These are phyloP conservation scores for Prunella vulgaris DNA, from an alignment of 257 asterid species.

Conservation along the genomic window DNA sequence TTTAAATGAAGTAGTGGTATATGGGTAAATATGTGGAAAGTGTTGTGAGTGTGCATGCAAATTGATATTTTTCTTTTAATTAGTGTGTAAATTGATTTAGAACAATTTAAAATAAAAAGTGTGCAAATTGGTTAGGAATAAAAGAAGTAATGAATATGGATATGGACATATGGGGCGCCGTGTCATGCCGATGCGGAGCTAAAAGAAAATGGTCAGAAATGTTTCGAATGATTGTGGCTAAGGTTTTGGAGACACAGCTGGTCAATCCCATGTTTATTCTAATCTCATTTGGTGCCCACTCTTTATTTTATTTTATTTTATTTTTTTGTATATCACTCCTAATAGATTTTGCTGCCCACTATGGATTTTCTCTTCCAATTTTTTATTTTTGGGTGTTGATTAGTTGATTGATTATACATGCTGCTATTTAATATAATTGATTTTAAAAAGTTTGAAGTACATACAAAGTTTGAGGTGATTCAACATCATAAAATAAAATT, in stretches of 20 bases:
- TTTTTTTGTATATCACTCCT: too few species aligned
- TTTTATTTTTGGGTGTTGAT: not conserved
- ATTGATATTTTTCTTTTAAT: too few species aligned
- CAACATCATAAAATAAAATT: too few species aligned
- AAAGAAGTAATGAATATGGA: not conserved
- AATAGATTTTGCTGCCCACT: not conserved
- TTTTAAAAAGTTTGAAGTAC: not conserved
- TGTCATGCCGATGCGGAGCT: slow-evolving; percentile 18
- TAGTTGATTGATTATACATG: not conserved
- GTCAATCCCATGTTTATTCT: slow-evolving; percentile 23
- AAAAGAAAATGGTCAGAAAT: not conserved
- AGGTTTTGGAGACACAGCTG: slow-evolving; percentile 14
- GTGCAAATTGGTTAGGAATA: too few species aligned
- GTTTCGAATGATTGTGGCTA: slow-evolving; percentile 17
- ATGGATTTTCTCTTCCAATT: not conserved
- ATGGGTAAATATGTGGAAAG: too few species aligned
- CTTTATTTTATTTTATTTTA: too few species aligned
- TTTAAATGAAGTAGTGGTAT: too few species aligned
- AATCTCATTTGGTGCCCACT: not conserved
- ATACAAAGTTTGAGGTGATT: too few species aligned
- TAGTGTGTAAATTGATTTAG: too few species aligned
- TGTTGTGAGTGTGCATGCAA: too few species aligned
- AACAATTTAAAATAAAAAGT: too few species aligned
- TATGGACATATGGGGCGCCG: slow-evolving; percentile 13
- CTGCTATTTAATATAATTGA: not conserved